A percentile compares a stretch with the other conserved stretches of the same genome.
These are phyloP conservation scores for Akanthomyces muscarius DNA, from an alignment of 2,329 filamentous ascomycete species.

Conservation along the genomic window DNA sequence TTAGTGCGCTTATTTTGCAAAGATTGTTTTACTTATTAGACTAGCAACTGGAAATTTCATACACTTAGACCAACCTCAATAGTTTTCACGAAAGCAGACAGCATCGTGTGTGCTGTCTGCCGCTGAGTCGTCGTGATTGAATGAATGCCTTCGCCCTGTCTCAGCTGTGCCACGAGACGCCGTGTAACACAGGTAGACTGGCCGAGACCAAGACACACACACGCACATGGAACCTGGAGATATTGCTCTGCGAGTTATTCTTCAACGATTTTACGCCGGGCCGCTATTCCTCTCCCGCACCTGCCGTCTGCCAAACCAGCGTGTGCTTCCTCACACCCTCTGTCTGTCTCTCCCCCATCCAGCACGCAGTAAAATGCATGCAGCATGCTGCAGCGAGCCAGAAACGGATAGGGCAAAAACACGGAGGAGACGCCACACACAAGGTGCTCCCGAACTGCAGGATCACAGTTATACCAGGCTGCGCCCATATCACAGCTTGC, in stretches of 20 bases:
- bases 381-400: not conserved
- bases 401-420: not conserved
- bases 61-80: not conserved
- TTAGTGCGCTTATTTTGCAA: not conserved
- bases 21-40: not conserved
- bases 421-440: not conserved
- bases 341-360: not conserved
- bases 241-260: not conserved
- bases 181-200: constrained; percentile 3
- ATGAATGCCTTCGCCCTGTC: not conserved
- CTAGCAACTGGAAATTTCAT: not conserved
- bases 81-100: too few relatives aligned
- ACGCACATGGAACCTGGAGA: not conserved
- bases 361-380: not conserved
- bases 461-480: constrained; percentile 2
- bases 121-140: not conserved
- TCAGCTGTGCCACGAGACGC: not conserved
- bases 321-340: not conserved
- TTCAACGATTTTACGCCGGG: not conserved
- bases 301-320: not conserved
- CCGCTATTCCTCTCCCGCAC: not conserved
- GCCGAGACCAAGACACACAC: not conserved
- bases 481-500: not conserved
- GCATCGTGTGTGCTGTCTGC: not conserved
- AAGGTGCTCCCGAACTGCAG: not conserved